Conservation (phyloP, 2,329 filamentous ascomycete species). For the Curvularia verruculosa region DNA sequence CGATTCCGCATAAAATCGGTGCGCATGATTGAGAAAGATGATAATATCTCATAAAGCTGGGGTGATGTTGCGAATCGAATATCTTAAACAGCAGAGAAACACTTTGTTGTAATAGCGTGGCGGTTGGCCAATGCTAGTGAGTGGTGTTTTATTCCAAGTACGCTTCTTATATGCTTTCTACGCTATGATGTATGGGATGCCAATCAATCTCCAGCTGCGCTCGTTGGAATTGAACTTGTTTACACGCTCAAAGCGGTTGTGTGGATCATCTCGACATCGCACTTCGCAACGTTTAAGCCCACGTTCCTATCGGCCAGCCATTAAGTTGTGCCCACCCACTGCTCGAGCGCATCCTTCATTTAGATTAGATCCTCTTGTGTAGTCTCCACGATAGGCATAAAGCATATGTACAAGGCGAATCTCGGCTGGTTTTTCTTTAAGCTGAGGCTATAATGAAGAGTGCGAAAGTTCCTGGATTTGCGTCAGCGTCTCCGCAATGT, state of each 20-base stretch:
- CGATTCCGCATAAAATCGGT: no score
- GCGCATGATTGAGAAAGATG: no score
- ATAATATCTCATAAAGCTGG: no score
- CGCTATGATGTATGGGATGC: constrained; percentile 54
- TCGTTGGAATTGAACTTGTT: constrained; percentile 51
- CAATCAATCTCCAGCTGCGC: constrained; percentile 55
- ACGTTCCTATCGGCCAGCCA: constrained; percentile 46
- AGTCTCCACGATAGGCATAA: constrained; percentile 45
- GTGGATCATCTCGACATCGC: constrained; percentile 38
- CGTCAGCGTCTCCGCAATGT: not conserved
- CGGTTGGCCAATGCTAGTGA: no score
- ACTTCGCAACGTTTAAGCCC: constrained; percentile 41
- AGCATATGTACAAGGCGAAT: constrained; percentile 46
- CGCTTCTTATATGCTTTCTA: not conserved
- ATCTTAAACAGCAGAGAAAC: no score
- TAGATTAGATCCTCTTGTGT: constrained; percentile 42
- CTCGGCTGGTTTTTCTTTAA: constrained; percentile 36
- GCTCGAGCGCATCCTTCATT: constrained; percentile 37
- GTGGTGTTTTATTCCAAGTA: not conserved
- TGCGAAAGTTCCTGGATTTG: constrained; percentile 46
- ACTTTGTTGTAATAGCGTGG: no score
- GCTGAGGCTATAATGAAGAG: constrained; percentile 45
- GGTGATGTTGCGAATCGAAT: no score
- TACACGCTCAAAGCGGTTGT: constrained; percentile 49
- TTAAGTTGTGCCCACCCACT: constrained; percentile 38